Evolutionary conservation across 371 early-diverging fungal genomes (phyloP).

Genomic region (Mortierella sp.): DNA sequence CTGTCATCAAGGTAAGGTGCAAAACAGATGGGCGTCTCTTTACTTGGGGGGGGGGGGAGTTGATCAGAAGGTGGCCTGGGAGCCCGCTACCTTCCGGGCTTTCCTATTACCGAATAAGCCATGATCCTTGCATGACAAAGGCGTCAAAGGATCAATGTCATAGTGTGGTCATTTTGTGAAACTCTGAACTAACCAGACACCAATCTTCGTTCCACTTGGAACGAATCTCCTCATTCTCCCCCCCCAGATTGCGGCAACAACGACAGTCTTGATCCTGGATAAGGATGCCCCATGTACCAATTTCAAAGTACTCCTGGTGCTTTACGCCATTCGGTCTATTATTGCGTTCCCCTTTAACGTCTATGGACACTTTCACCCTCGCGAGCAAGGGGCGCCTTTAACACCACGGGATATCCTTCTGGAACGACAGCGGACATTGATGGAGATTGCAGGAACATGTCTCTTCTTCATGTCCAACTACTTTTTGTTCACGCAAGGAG

Average conservation of each 20-base stretch:
- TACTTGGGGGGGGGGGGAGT: neutral
- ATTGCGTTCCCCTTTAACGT: conserved; percentile 31
- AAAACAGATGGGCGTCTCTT: neutral
- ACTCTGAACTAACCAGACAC: too few species aligned
- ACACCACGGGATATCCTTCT: conserved; percentile 32
- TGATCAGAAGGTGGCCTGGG: too few species aligned
- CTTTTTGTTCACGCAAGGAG: conserved; percentile 67
- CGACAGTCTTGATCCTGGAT: conserved; percentile 24
- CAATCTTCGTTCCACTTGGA: too few species aligned
- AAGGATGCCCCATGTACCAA: conserved; percentile 11
- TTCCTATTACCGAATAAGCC: too few species aligned
- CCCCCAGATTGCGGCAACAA: conserved; percentile 31
- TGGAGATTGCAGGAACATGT: conserved; percentile 72
- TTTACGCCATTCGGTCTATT: conserved; percentile 19
- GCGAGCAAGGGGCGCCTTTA: conserved; percentile 31
- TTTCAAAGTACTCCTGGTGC: conserved; percentile 31
- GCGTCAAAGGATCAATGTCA: too few species aligned
- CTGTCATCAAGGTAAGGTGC: conserved; percentile 29
- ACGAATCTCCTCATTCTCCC: neutral
- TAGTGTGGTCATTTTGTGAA: too few species aligned
- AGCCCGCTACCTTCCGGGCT: too few species aligned
- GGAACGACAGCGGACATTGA: conserved; percentile 58
- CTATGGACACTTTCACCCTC: conserved; percentile 37
- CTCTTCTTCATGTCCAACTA: conserved; percentile 81
- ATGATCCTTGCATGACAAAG: too few species aligned